A percentile compares a stretch with the other conserved stretches of the same genome.
phyloP scores from a whole-genome alignment of 331 rosid species.

The Malus hybrid region DNA sequence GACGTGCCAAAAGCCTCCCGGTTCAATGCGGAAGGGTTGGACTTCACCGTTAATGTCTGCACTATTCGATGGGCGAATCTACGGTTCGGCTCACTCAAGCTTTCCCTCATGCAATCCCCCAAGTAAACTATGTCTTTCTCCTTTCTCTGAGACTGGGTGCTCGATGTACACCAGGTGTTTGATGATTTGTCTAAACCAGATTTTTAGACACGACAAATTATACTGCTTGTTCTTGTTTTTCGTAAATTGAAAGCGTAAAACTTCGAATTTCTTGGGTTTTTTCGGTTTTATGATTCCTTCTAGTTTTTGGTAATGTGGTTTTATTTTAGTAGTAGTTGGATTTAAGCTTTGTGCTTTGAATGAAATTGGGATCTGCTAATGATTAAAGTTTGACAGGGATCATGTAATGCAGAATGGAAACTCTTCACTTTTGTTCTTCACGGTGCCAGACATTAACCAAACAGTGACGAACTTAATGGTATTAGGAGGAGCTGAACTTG shows the following conservation, averaged over 20 bases:
- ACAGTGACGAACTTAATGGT: neutral
- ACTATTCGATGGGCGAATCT: conserved; percentile 82
- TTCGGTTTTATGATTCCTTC: neutral
- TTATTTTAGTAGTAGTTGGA: neutral
- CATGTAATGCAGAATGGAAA: conserved; percentile 46
- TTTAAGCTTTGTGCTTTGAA: neutral
- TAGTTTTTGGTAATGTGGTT: neutral
- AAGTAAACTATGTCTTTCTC: conserved; percentile 9
- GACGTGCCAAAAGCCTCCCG: conserved; percentile 80
- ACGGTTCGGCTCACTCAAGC: conserved; percentile 73
- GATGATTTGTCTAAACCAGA: conserved; percentile 1
- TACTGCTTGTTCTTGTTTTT: neutral
- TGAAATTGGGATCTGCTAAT: conserved; percentile 13
- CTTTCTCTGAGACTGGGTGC: neutral
- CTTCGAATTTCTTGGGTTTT: neutral
- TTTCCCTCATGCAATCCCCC: conserved; percentile 68
- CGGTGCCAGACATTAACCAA: conserved; percentile 50
- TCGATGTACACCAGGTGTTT: conserved; percentile 22
- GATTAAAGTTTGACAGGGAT: conserved; percentile 39
- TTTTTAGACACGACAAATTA: neutral
- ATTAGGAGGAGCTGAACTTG: too few relatives aligned
- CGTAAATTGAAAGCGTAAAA: neutral
- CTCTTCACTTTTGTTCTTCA: conserved; percentile 56
- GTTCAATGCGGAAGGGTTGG: conserved; percentile 66
- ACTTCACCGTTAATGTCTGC: conserved; percentile 62